Conservation (phyloP, 2,329 filamentous ascomycete genomes). For the Alternaria viburni region DNA sequence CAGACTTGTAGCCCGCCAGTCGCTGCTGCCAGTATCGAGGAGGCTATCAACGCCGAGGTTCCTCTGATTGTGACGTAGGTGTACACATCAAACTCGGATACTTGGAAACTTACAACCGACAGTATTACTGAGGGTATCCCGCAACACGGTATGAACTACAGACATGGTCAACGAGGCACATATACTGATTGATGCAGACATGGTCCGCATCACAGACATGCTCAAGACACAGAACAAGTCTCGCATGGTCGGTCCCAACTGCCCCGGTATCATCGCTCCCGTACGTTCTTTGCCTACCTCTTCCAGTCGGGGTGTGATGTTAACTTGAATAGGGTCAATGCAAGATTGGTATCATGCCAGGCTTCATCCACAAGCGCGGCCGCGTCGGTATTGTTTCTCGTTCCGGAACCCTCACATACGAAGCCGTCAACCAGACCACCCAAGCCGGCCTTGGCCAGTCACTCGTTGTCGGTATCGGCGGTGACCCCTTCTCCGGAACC, state of each 20-base stretch:
- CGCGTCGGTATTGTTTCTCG: constrained; percentile 98
- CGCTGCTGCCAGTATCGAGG: constrained; percentile 93
- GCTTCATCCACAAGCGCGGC: constrained; percentile 99
- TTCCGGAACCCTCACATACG: constrained; percentile 97
- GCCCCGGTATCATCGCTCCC: constrained; percentile 92
- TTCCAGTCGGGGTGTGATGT: not conserved
- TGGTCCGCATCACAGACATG: constrained; percentile 98
- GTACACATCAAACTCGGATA: constrained; percentile 17
- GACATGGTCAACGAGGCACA: not conserved
- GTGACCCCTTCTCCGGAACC: constrained; percentile 97
- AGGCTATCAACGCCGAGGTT: constrained; percentile 91
- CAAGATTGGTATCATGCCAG: constrained; percentile 99
- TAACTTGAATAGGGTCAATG: constrained; percentile 75
- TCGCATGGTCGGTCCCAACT: constrained; percentile 95
- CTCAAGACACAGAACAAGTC: constrained; percentile 98
- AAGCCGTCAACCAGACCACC: constrained; percentile 99
- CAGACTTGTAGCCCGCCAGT: constrained; percentile 72
- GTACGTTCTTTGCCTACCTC: constrained; percentile 48
- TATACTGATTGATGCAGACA: constrained; percentile 66
- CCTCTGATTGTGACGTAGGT: constrained; percentile 85
- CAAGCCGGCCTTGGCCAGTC: constrained; percentile 96
- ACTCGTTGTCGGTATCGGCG: constrained; percentile 96
- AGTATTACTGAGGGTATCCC: constrained; percentile 95
- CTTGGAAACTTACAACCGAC: constrained; percentile 44
- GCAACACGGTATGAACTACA: constrained; percentile 77